Percentiles rank a stretch among this genome's conserved stretches.
phyloP scores from a whole-genome alignment of 768 basidiomycete species.

The Kockovaella imperatae region DNA sequence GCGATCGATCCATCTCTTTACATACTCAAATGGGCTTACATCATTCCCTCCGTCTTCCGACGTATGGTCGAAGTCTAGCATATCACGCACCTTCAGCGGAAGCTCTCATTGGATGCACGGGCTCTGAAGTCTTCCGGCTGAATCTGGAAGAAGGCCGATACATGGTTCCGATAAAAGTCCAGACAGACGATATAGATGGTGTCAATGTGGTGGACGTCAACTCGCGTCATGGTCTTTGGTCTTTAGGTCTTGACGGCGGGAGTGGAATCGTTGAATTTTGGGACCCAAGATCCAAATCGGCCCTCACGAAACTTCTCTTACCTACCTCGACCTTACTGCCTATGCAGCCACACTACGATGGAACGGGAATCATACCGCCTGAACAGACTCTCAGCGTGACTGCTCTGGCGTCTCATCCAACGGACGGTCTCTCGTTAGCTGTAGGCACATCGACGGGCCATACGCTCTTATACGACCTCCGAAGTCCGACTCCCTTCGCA shows the following conservation, averaged over 20 bases:
- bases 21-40: constrained; percentile 92
- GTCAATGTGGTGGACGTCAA: constrained; percentile 91
- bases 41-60: constrained; percentile 87
- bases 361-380: constrained; percentile 19
- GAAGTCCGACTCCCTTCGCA: constrained; percentile 72
- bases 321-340: constrained; percentile 37
- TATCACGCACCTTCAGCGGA: constrained; percentile 95
- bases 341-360: constrained; percentile 8
- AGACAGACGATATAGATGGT: constrained; percentile 55
- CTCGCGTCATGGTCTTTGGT: constrained; percentile 78
- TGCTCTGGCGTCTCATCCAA: constrained; percentile 65
- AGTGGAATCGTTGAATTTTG: constrained; percentile 82
- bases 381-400: constrained; percentile 58
- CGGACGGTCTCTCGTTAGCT: constrained; percentile 86
- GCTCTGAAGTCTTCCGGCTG: constrained; percentile 80
- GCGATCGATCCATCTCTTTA: constrained; percentile 85
- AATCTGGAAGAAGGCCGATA: constrained; percentile 94
- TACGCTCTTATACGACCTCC: constrained; percentile 87
- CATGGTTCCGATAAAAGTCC: constrained; percentile 56
- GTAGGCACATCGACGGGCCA: constrained; percentile 93
- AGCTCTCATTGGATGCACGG: constrained; percentile 72
- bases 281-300: constrained; percentile 79
- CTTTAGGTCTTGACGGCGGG: constrained; percentile 74
- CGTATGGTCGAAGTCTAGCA: constrained; percentile 80
- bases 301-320: constrained; percentile 41